Evolutionary conservation across 2,329 filamentous ascomycete species (phyloP), one percentile per base, ranked within the genome.

Genomic region (Penicillium sp.): DNA sequence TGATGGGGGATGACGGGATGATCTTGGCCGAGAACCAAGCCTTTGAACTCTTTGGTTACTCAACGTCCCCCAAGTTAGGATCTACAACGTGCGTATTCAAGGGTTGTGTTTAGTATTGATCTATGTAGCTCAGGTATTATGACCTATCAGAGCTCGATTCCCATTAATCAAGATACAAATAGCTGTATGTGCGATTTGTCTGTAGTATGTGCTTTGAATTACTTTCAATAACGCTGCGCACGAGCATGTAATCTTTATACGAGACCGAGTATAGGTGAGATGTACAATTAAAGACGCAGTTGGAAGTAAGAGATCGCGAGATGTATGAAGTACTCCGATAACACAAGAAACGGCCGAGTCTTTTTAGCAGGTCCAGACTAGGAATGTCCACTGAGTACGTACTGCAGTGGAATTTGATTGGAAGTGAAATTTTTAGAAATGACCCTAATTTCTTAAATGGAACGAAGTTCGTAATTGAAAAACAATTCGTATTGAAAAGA

Each of bases 21-120:
- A 30, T 39, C 40, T 37, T 35, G 31, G 31, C 46, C 19, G 40
- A 8, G 47, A 49, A 49, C 47, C 41, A 46, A 49, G 47, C 41
- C 39, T 52, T 47, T 37, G 43, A 39, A 29, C 16, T 36, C 36
- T 50, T 14, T 18, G 47, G 41, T 19, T 25, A 39, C 28, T 22
- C 10, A 6, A 14, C 19, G 27, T 16, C n/a, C n/a, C n/a, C n/a
- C 33, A 35, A 42, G 37, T 43, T 36, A 18, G 13, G 46, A 48
- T 48, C 39, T 37, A 48, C 46, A 31, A 14, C 4, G 27, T 18
- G 27, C 46, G 38, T 30, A 28, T 45, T 25, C 8, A 29, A 29
- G 4, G 8, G 25, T 22, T 9, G 13, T 44, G 19, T 22, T 22
- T 3, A 5, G 5, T 37, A 22, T 30, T 37, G 10, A n/a, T 22